Base-by-base conservation (phyloP, 2,329 filamentous ascomycete genomes). In the Remersonia thermophila region DNA sequence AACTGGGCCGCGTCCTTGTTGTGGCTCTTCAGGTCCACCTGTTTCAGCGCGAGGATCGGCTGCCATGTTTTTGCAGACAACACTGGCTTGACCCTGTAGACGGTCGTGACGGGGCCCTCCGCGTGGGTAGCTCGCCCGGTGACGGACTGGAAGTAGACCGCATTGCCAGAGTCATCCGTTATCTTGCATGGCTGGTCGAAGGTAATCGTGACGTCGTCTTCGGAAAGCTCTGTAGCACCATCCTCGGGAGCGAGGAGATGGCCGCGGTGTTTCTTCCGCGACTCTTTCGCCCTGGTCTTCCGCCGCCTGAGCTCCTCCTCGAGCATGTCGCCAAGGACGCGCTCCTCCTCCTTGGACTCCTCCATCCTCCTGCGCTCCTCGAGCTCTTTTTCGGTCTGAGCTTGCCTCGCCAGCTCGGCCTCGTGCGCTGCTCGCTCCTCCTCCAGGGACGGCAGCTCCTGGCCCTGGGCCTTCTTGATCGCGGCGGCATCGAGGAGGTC, bases 401-500 rank as follows among this genome's bases (percentile, higher is more conserved):
- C 80, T 35, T 73, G 59, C 50, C 69, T 67, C 31, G 74, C 74
- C 18, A 83, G 65, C 16, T 73, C 74, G 15, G 80, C 80, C 59
- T 93, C 83, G 43, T 93, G 84, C 11, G 77, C 77, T 18, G 82
- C 85, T 27, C 87, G 75, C 57, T 96, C 87, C 50, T 93, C 85
- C 51, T 93, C 85, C 6, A 96, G 66, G 23, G 85, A 94, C 1
- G 85, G 86, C 12, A 94, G 63, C 42, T 85, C 73, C 37, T 77
- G 73, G 23, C 84, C 82, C 37, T 79, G 73, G 32, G 81, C 79
- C 47, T 82, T 82, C 18, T 78, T 76, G 46, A 78, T 69, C 2
- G 85, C 83, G n/a, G 84, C 84, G 55, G 93, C 83, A 57, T 95
- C 85, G 3, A 96, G 67, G 8, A 89, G 77, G 32, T 79, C 77